These are phyloP conservation scores for Limnanthes douglasii DNA, from an alignment of 345 rosid species.

Conservation along the genomic window DNA sequence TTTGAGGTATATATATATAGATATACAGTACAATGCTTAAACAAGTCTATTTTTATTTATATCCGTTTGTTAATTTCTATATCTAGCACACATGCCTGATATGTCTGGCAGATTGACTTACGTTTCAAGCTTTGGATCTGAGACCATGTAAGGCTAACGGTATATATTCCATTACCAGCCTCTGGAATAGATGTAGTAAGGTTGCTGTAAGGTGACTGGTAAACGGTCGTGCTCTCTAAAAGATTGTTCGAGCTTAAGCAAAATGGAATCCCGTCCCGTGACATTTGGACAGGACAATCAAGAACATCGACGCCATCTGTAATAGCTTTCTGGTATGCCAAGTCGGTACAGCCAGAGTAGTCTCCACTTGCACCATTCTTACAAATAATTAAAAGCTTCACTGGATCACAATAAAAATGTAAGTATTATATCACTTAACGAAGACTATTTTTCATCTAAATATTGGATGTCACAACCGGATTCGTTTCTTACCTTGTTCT, in stretches of 20 bases:
- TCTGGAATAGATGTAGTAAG: constrained; percentile 26
- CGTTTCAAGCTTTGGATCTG: constrained; percentile 47
- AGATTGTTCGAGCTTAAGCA: constrained; percentile 58
- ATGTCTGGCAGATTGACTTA: constrained; percentile 36
- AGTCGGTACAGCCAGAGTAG: constrained; percentile 68
- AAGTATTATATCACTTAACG: too few relatives aligned
- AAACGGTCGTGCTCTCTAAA: constrained; percentile 23
- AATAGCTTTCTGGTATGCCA: constrained; percentile 66
- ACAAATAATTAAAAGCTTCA: constrained; percentile 35
- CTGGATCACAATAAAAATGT: constrained; percentile 22
- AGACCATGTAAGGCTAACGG: constrained; percentile 54
- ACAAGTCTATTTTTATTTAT: too few relatives aligned
- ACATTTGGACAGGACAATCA: constrained; percentile 81
- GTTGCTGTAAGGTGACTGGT: constrained; percentile 24
- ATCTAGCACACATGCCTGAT: too few relatives aligned
- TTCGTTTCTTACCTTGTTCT: constrained; percentile 31
- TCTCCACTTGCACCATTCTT: constrained; percentile 89
- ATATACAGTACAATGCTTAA: too few relatives aligned
- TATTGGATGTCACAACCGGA: constrained; percentile 1
- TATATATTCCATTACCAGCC: constrained; percentile 31
- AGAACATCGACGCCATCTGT: constrained; percentile 55
- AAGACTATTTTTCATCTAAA: too few relatives aligned
- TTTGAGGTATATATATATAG: too few relatives aligned
- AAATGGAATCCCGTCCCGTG: constrained; percentile 55
- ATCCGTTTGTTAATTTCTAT: too few relatives aligned